A percentile compares a stretch with the other conserved stretches of the same genome.
These are phyloP conservation scores for Trichoderma reesei DNA, from an alignment of 495 filamentous ascomycete species.

Conservation along the genomic window DNA sequence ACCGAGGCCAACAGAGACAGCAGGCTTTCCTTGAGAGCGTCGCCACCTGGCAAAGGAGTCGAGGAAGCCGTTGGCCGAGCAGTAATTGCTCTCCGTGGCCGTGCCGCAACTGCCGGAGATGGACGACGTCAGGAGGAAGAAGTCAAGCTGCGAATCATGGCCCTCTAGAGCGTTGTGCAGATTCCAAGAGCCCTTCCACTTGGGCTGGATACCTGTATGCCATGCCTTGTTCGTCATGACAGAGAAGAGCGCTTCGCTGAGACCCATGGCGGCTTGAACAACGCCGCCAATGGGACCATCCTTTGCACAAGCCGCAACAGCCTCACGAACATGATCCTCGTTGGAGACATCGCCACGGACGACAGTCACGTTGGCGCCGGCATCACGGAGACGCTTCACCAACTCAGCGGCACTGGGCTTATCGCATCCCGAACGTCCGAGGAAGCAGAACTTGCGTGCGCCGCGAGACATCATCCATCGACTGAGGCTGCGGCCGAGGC, in stretches of 20 bases:
- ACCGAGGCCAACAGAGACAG: constrained; percentile 28
- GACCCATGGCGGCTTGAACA: constrained; percentile 38
- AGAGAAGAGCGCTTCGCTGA: constrained; percentile 29
- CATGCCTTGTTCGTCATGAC: constrained; percentile 27
- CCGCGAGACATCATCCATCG: constrained; percentile 42
- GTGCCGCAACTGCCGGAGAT: constrained; percentile 34
- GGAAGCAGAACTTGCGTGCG: constrained; percentile 42
- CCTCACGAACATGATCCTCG: constrained; percentile 16
- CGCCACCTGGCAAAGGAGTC: constrained; percentile 24
- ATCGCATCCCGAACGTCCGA: constrained; percentile 36
- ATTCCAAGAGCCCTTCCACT: constrained; percentile 28
- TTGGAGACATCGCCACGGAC: constrained; percentile 26
- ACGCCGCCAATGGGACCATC: constrained; percentile 36
- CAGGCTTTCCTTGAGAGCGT: constrained; percentile 20
- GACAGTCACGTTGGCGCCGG: constrained; percentile 24
- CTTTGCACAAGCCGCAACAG: neutral
- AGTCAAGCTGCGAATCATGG: constrained; percentile 34
- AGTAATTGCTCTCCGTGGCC: constrained; percentile 39
- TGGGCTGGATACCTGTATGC: constrained; percentile 25
- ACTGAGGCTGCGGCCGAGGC: constrained; percentile 44
- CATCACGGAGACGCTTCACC: constrained; percentile 25
- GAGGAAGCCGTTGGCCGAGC: constrained; percentile 42
- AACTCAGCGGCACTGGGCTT: constrained; percentile 22
- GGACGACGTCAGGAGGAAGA: constrained; percentile 48
- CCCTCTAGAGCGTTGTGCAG: constrained; percentile 24